These are phyloP conservation scores for Pontederia crassipes DNA, from an alignment of 176 grass and related monocot species.

Conservation along the genomic window DNA sequence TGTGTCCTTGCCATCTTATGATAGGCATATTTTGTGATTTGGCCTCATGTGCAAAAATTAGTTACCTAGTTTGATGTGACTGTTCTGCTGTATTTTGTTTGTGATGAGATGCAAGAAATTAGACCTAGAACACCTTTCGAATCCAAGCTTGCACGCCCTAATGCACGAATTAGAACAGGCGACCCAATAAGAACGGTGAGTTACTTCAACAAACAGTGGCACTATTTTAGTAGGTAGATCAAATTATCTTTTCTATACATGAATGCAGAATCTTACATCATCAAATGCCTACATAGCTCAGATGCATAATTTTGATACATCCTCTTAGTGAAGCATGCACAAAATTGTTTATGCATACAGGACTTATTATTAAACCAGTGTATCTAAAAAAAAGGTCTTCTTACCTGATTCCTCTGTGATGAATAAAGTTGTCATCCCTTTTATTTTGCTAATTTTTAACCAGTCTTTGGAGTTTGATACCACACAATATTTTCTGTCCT, in stretches of 20 bases:
- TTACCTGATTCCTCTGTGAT: too few relatives aligned
- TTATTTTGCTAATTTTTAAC: too few relatives aligned
- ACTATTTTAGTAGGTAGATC: background rate
- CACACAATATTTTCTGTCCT: too few relatives aligned
- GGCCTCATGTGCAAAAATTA: background rate
- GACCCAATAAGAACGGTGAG: conserved; percentile 67
- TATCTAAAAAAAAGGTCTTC: too few relatives aligned
- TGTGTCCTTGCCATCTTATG: too few relatives aligned
- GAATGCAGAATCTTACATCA: background rate
- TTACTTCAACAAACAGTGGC: conserved; percentile 2
- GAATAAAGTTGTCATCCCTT: too few relatives aligned
- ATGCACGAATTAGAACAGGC: conserved; percentile 87
- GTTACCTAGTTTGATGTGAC: background rate
- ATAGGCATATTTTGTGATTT: background rate
- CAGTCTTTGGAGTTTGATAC: too few relatives aligned
- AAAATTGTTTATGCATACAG: too few relatives aligned
- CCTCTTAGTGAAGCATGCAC: too few relatives aligned
- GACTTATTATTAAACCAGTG: too few relatives aligned
- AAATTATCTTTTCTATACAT: background rate
- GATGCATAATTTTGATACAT: too few relatives aligned
- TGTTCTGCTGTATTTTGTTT: conserved; percentile 17
- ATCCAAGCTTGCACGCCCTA: conserved; percentile 62
- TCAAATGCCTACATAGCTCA: too few relatives aligned
- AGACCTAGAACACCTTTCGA: conserved; percentile 93
- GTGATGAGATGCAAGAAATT: conserved; percentile 94